Base-by-base conservation (phyloP, 2,329 filamentous ascomycete species). In the Fusarium sp. region DNA sequence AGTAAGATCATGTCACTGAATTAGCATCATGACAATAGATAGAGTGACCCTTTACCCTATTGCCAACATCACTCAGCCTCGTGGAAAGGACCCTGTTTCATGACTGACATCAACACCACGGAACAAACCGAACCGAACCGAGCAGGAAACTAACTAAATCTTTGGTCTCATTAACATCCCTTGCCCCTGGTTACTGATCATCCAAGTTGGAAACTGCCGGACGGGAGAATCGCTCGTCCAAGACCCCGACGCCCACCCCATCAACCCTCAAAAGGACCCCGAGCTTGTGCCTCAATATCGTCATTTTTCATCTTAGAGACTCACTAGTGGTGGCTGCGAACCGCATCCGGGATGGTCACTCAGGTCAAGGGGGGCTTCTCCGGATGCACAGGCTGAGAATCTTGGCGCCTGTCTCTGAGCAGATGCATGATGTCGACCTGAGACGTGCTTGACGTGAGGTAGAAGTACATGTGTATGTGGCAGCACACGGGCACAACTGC, bases 221-320 rank as follows among this genome's bases (percentile, higher is more conserved):
- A 19, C 19, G 19, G 19, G 25, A 48, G 38, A 47, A 26, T 52
- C 56, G 52, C 40, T 61, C 42, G 12, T 48, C 32, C 29, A 39
- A 58, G 42, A 50, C 29, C 35, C 57, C 47, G 36, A 45, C 54
- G 15, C 47, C 32, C 47, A 55, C 57, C 57, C 39, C 52, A 52
- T 42, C 59, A 40, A 38, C 49, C 36, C 51, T 53, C 42, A 25
- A 46, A 41, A 50, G 36, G 34, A 38, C 58, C 58, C 55, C 58
- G 56, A 53, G 58, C 19, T 43, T 31, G 43, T 53, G 48, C 64
- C 55, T 66, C 57, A 53, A 70, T 68, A 70, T 58, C 68, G 68
- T 70, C 68, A 70, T 70, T 45, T 43, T 55, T 70, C 54, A 58
- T 57, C 54, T 67, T 67, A 70, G 68, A 62, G 52, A 49, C 47